Evolutionary conservation across 108 stramenopile genomes (phyloP).

Genomic region (Phaeodactylum tricornutum): DNA sequence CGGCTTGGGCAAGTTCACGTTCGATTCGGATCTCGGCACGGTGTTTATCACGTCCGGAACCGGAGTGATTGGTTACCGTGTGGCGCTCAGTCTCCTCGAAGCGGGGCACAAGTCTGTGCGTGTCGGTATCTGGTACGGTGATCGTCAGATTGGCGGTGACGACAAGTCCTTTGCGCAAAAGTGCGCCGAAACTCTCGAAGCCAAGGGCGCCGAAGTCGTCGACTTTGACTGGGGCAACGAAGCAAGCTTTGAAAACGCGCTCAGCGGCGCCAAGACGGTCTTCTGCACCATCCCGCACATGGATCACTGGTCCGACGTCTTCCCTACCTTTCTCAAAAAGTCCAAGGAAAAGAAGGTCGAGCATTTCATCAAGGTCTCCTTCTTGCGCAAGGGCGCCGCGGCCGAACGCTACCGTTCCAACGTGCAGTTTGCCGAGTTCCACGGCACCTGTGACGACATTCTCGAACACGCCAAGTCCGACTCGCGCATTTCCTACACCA

Average conservation of each 20-base stretch:
- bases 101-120: slow-evolving; percentile 23
- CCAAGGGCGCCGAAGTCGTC: slow-evolving; percentile 32
- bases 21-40: slow-evolving; percentile 14
- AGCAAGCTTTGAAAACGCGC: slow-evolving; percentile 11
- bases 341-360: slow-evolving; percentile 38
- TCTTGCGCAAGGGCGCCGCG: slow-evolving; percentile 15
- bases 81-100: slow-evolving; percentile 23
- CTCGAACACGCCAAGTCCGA: slow-evolving; percentile 10
- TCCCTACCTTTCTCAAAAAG: slow-evolving; percentile 20
- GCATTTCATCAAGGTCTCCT: slow-evolving; percentile 43
- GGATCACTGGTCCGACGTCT: slow-evolving; percentile 20
- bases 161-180: slow-evolving; percentile 15
- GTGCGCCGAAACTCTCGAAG: slow-evolving; percentile 6
- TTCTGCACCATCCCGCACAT: slow-evolving; percentile 32
- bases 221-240: slow-evolving; percentile 42
- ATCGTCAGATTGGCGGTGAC: slow-evolving; percentile 14
- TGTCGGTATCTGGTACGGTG: slow-evolving; percentile 30
- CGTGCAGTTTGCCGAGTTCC: slow-evolving; percentile 27
- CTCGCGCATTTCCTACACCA: slow-evolving; percentile 33
- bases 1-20: slow-evolving; percentile 20
- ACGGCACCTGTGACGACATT: slow-evolving; percentile 29
- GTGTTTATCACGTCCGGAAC: slow-evolving; percentile 25
- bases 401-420: slow-evolving; percentile 15
- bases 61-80: slow-evolving; percentile 39
- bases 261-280: slow-evolving; percentile 38